Base-by-base conservation (phyloP, 2,329 filamentous ascomycete genomes). In the Trichoderma sp. region DNA sequence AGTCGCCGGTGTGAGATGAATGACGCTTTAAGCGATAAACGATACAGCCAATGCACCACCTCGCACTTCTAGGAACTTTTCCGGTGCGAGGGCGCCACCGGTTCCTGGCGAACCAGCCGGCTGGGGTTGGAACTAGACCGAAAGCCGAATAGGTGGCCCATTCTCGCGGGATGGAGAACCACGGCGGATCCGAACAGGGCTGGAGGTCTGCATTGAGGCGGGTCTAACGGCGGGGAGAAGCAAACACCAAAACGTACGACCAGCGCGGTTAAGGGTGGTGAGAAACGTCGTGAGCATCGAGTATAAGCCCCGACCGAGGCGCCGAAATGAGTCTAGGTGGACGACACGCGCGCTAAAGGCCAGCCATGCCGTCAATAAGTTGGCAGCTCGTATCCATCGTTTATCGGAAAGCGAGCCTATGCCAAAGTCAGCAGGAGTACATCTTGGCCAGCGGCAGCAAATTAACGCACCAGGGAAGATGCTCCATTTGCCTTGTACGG, bases 141-240 rank as follows among this genome's bases (percentile, higher is more conserved):
- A 52, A 56, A 56, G 61, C 61, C 49, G 61, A 49, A 55, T 64
- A 33, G 33, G 55, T 56, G 61, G 61, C 27, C 21, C 37, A 47
- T 60, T 49, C 27, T 2, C 21, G 43, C 19, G 40, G 61, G 49
- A 64, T 52, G 43, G 24, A 21, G n/a, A 31, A 43, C 35, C 35
- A 19, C 24, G 31, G 60, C 31, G 61, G 59, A 10, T 21, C 35
- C 47, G 33, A 33, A 24, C 31, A 27, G 37, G 61, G 53, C 61
- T 55, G 60, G 29, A 24, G 21, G 35, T 43, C 43, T 33, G 61
- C 47, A 40, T 40, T 2, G 47, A 4, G 21, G 47, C 47, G 47
- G 47, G 47, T 49, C 47, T 49, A 49, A 49, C 47, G 47, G 47
- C 21, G 47, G 47, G 49, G 14, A 35, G 24, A 33, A 21, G 10